phyloP scores from a whole-genome alignment of 345 rosid species.

The Eucalyptus lansdowneana region DNA sequence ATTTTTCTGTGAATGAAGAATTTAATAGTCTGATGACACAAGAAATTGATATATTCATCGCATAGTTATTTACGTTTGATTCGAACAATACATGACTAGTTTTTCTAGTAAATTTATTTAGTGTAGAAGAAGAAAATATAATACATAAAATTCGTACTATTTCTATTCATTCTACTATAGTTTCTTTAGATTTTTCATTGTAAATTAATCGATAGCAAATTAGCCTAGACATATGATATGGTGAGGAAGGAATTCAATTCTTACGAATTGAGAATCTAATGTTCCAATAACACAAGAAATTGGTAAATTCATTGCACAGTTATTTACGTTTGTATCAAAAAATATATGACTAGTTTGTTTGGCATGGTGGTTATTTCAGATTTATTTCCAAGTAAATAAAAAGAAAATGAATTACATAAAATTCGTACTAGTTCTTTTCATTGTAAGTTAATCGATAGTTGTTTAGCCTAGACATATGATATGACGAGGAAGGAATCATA shows the following conservation, averaged over 20 bases:
- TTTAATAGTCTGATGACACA: background rate
- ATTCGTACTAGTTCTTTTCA: background rate
- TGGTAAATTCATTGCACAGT: background rate
- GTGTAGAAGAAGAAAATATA: background rate
- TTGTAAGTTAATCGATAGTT: background rate
- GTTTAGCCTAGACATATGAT: background rate
- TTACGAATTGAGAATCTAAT: constrained; percentile 2
- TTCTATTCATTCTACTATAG: background rate
- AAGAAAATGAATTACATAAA: background rate
- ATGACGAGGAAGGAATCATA: background rate
- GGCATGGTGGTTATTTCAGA: background rate
- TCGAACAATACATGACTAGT: background rate
- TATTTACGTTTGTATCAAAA: background rate
- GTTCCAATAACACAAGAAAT: too few species aligned
- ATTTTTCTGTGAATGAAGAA: background rate
- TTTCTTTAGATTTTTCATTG: background rate
- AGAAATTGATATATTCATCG: background rate
- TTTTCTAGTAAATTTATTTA: background rate
- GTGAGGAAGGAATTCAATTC: constrained; percentile 49
- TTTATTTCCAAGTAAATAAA: background rate
- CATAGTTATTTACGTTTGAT: background rate
- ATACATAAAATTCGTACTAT: background rate
- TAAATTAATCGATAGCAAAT: background rate
- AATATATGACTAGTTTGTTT: background rate
- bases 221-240: background rate